Percentiles rank a stretch among this genome's conserved stretches.
Evolutionary conservation across 257 asterid species (phyloP).

Genomic region (Capsicum rhomboideum): DNA sequence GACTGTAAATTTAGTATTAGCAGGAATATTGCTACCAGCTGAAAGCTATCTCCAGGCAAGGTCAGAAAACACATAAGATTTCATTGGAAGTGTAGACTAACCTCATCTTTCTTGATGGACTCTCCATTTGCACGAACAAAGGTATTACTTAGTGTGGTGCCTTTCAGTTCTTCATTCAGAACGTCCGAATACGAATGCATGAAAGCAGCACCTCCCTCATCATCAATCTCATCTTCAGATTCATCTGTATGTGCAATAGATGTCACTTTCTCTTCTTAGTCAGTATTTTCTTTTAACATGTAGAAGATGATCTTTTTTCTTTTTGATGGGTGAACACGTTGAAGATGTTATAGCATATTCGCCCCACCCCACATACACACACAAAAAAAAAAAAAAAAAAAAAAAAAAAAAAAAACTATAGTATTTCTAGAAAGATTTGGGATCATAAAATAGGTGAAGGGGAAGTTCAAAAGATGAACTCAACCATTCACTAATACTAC

Average conservation of each 20-base stretch:
- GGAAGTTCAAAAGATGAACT: not conserved
- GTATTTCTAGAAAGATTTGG: not conserved
- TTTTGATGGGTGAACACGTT: not conserved
- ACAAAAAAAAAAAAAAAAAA: too few relatives aligned
- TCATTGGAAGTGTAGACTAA: slow-evolving; percentile 1
- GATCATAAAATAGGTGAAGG: not conserved
- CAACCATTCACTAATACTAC: not conserved
- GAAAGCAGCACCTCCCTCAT: slow-evolving; percentile 52
- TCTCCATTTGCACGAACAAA: slow-evolving; percentile 53
- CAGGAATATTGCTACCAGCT: not conserved
- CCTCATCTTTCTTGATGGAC: slow-evolving; percentile 56
- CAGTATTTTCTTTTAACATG: not conserved
- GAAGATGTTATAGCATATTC: not conserved
- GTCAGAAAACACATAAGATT: not conserved
- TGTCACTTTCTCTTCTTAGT: not conserved
- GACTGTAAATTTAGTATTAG: not conserved
- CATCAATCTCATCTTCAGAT: slow-evolving; percentile 51
- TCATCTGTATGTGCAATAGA: slow-evolving; percentile 46
- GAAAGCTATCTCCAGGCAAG: not conserved
- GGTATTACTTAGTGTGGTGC: slow-evolving; percentile 59
- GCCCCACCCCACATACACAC: not conserved
- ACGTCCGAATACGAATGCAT: slow-evolving; percentile 61
- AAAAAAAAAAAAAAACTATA: too few relatives aligned
- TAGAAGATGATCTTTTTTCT: not conserved
- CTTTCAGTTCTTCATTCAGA: slow-evolving; percentile 72